Conservation (phyloP, 73 alveolate genomes). For the Tetrahymena borealis region DNA sequence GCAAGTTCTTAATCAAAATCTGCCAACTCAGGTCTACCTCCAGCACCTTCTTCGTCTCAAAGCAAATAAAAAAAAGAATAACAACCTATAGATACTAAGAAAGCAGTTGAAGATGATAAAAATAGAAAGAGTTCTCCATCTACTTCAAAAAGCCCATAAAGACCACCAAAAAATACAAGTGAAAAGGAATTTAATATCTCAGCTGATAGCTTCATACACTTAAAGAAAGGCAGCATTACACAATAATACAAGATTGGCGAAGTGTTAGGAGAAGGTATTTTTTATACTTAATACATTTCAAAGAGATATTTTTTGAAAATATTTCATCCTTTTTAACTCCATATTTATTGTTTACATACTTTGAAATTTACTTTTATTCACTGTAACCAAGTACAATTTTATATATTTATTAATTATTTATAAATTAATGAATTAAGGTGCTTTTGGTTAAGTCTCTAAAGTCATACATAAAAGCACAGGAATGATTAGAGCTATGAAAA, state of each 20-base stretch:
- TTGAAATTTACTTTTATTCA: background rate
- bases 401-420: constrained; percentile 25
- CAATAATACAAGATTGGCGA: constrained; percentile 16
- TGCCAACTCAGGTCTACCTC: background rate
- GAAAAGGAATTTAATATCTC: background rate
- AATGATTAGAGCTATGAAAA: constrained; percentile 74
- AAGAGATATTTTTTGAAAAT: background rate
- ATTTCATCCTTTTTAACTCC: background rate
- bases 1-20: background rate
- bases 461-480: constrained; percentile 64
- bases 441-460: constrained; percentile 83
- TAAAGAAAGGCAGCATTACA: constrained; percentile 30
- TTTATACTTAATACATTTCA: too few relatives aligned
- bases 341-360: background rate
- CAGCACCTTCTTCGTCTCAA: background rate
- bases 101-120: background rate
- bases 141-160: background rate
- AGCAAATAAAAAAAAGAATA: background rate
- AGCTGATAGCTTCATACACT: constrained; percentile 15
- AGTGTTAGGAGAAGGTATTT: constrained; percentile 32
- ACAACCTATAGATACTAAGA: background rate
- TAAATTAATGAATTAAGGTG: too few relatives aligned
- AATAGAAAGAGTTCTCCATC: background rate
- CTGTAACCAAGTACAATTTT: too few relatives aligned
- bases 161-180: background rate